phyloP scores from a whole-genome alignment of 345 rosid genomes.

The Populus tremula region DNA sequence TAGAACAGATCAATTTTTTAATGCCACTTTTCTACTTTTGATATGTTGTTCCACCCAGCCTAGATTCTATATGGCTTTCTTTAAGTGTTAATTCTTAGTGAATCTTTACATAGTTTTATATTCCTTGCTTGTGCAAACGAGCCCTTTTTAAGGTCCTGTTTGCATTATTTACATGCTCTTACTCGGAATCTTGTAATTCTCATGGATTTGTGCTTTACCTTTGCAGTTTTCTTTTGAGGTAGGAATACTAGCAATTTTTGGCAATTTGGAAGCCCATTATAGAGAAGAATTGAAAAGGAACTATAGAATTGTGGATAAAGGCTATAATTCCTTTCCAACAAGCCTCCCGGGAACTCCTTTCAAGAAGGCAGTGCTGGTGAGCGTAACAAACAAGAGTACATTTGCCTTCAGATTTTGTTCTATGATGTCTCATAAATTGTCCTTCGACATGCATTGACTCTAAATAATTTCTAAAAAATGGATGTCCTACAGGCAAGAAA shows the following conservation, averaged over 20 bases:
- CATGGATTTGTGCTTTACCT: background rate
- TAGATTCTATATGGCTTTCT: background rate
- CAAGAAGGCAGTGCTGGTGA: constrained; percentile 56
- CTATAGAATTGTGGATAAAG: constrained; percentile 66
- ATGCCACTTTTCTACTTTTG: background rate
- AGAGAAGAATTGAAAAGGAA: constrained; percentile 64
- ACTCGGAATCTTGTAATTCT: background rate
- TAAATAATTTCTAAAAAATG: background rate
- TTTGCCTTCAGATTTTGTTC: background rate
- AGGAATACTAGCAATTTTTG: constrained; percentile 69
- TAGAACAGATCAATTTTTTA: background rate
- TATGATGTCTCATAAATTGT: background rate
- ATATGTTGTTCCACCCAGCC: background rate
- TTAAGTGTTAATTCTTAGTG: background rate
- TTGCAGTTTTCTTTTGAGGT: constrained; percentile 84
- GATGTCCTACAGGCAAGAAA: constrained; percentile 47
- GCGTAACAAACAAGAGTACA: constrained; percentile 1
- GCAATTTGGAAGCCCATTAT: constrained; percentile 54
- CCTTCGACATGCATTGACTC: background rate
- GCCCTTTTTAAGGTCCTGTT: background rate
- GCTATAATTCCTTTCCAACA: constrained; percentile 85
- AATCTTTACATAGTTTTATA: background rate
- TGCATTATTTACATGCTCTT: background rate
- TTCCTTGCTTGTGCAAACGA: background rate
- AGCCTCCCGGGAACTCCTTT: constrained; percentile 73